phyloP scores from a whole-genome alignment of 306 rosid genomes.

The Fagus sylvatica region DNA sequence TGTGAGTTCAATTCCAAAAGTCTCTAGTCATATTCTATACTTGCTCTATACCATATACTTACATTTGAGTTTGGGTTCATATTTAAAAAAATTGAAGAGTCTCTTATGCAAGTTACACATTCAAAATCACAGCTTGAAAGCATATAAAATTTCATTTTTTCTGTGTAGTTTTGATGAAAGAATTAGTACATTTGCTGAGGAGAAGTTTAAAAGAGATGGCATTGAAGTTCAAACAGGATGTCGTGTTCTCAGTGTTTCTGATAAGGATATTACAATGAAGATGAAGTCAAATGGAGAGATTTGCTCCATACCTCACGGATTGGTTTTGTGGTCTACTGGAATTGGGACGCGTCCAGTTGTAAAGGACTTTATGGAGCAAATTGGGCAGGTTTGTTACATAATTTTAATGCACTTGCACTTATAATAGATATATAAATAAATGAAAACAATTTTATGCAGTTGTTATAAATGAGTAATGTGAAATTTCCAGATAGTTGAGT shows the following conservation, averaged over 20 bases:
- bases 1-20: not conserved
- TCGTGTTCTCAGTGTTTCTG: conserved; percentile 73
- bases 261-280: conserved; percentile 71
- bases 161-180: conserved; percentile 84
- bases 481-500: not conserved
- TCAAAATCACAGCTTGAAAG: conserved; percentile 10
- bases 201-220: conserved; percentile 80
- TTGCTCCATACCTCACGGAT: conserved; percentile 77
- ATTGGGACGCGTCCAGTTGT: conserved; percentile 85
- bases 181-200: conserved; percentile 89
- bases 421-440: not conserved
- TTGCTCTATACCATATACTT: not conserved
- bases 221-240: conserved; percentile 89
- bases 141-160: conserved; percentile 9
- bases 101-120: not conserved
- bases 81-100: not conserved
- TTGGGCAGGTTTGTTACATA: conserved; percentile 75
- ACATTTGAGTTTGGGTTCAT: not conserved
- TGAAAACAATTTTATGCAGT: not conserved
- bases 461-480: not conserved
- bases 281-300: conserved; percentile 66
- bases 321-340: conserved; percentile 96
- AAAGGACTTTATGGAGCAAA: conserved; percentile 80
- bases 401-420: conserved; percentile 20
- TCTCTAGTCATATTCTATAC: not conserved